Conservation (phyloP, 1,139 yeast species). For the Yamadazyma diospyri region DNA sequence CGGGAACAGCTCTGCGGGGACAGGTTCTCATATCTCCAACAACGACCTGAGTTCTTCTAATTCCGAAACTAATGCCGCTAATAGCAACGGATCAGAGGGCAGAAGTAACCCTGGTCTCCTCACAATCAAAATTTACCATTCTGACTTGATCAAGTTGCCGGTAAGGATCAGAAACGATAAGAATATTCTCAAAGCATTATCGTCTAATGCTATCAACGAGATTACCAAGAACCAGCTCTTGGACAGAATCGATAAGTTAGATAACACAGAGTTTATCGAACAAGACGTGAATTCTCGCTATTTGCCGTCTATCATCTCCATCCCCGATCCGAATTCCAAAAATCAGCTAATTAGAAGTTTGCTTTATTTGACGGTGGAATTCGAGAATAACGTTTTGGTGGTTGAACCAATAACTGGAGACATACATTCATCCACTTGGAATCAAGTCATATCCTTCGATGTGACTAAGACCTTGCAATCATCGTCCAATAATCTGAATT, state of each 20-base stretch:
- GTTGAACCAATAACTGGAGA: conserved; percentile 78
- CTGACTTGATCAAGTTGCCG: conserved; percentile 60
- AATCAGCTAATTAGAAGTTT: conserved; percentile 51
- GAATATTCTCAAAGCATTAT: conserved; percentile 50
- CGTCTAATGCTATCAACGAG: conserved; percentile 43
- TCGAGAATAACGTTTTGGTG: conserved; percentile 79
- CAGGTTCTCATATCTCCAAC: no score
- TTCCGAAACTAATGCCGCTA: conserved; percentile 14
- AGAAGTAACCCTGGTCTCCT: conserved; percentile 54
- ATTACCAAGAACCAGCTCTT: conserved; percentile 35
- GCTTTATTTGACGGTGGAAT: conserved; percentile 68
- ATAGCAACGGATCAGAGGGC: conserved; percentile 6
- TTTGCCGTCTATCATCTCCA: conserved; percentile 65
- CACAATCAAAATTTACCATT: conserved; percentile 65
- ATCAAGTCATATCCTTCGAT: conserved; percentile 87
- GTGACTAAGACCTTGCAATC: conserved; percentile 56
- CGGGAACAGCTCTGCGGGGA: conserved; percentile 1
- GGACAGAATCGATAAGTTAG: conserved; percentile 26
- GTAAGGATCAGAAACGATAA: conserved; percentile 52
- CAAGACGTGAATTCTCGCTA: conserved; percentile 40
- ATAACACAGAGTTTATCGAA: conserved; percentile 22
- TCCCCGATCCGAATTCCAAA: conserved; percentile 35
- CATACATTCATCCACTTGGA: conserved; percentile 56
- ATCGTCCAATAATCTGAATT: conserved; percentile 22
- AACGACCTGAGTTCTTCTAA: conserved; percentile 13